Evolutionary conservation across 257 asterid species (phyloP), one percentile per base, ranked within the genome.

Genomic region (Solanum pinnatisectum): DNA sequence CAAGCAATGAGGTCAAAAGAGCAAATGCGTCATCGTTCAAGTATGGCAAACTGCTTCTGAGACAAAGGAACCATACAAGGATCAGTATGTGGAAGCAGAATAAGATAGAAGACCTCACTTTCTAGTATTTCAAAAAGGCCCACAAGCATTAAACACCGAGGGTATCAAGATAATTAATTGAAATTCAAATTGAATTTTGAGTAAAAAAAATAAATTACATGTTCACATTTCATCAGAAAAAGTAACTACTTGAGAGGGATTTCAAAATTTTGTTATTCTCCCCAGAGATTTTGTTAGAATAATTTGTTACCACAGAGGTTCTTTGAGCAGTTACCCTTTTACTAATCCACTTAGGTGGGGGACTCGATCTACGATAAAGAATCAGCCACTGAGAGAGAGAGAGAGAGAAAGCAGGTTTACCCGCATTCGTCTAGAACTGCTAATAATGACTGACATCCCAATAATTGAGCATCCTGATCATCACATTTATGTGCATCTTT

Each of bases 1-100:
- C 94, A 13, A 97, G 95, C 88, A 95, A 93, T 56, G 94, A 95
- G 27, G 93, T 96, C 95, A 97, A 87, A 25, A 94, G 85, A 46
- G 22, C 88, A 37, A 91, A 95, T 84, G 92, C 90, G 20, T 92
- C 98, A 87, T 93, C 97, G 33, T 89, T 90, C 89, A 97, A 83
- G 91, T 87, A 90, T n/a, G 92, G 86, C 30, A 87, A 52, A 30
- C 84, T 79, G 90, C 70, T 91, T 84, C 96, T 93, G 98, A 70
- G 87, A 89, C 23, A 1, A 84, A 89, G 73, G 37, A 83, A 89
- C 12, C 74, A 84, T 70, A 18, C 56, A 78, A 87, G 56, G 59
- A 87, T 91, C 37, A 89, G 67, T 82, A 59, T 15, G 46, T 36
- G 22, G 37, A 18, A 88, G 18, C 39, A 46, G 30, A 81, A 81